A percentile compares a stretch with the other conserved stretches of the same genome.
These are phyloP conservation scores for Yamadazyma friedrichii DNA, from an alignment of 1,139 yeast genomes.

Conservation along the genomic window DNA sequence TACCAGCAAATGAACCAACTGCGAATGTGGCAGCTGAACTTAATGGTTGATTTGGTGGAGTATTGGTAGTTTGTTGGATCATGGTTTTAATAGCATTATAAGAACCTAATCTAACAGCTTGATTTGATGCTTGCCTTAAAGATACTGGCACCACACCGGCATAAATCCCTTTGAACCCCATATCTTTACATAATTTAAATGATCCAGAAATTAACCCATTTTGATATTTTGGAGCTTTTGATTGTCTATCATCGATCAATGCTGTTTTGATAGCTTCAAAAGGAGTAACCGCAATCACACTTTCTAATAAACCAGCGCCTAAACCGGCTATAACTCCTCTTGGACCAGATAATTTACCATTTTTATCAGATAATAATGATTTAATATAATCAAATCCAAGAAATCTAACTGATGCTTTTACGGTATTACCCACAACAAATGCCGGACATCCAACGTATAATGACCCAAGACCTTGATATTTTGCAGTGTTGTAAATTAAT, in stretches of 20 bases:
- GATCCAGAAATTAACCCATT: slow-evolving; percentile 64
- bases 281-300: slow-evolving; percentile 93
- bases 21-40: slow-evolving; percentile 78
- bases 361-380: slow-evolving; percentile 68
- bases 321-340: slow-evolving; percentile 93
- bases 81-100: slow-evolving; percentile 84
- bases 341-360: slow-evolving; percentile 85
- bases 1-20: slow-evolving; percentile 91
- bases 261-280: slow-evolving; percentile 97
- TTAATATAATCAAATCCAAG: slow-evolving; percentile 90
- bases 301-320: slow-evolving; percentile 93
- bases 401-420: slow-evolving; percentile 91
- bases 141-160: slow-evolving; percentile 92
- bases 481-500: slow-evolving; percentile 70
- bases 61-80: slow-evolving; percentile 68
- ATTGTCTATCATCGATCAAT: slow-evolving; percentile 86
- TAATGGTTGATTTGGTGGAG: slow-evolving; percentile 71
- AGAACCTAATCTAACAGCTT: slow-evolving; percentile 90
- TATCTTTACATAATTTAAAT: slow-evolving; percentile 62
- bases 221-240: slow-evolving; percentile 73
- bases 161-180: slow-evolving; percentile 82
- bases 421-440: slow-evolving; percentile 91
- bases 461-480: slow-evolving; percentile 74
- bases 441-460: slow-evolving; percentile 98
- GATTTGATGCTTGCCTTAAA: slow-evolving; percentile 92